Evolutionary conservation across 2,329 filamentous ascomycete species (phyloP).

Genomic region (Aspergillus novofumigatus): DNA sequence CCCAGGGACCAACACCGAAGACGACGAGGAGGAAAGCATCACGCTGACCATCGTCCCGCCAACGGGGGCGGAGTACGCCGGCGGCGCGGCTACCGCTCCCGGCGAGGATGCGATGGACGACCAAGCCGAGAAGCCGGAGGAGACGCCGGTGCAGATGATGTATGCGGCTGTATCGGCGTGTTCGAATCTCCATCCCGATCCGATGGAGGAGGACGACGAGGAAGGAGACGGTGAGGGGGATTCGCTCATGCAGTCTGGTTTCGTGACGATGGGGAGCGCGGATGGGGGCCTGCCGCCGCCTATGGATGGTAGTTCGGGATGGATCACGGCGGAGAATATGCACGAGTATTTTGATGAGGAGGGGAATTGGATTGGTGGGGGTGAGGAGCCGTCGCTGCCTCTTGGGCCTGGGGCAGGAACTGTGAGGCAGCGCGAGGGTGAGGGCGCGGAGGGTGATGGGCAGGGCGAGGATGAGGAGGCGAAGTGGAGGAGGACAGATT

Average conservation of each 20-base stretch:
- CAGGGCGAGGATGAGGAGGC: conserved; percentile 41
- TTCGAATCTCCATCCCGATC: conserved; percentile 47
- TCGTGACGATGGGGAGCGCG: conserved; percentile 32
- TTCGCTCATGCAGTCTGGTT: conserved; percentile 33
- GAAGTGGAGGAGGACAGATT: conserved; percentile 53
- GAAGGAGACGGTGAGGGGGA: conserved; percentile 30
- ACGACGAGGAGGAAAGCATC: conserved; percentile 40
- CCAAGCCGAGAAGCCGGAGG: conserved; percentile 30
- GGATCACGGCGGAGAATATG: conserved; percentile 85
- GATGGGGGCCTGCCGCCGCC: conserved; percentile 43
- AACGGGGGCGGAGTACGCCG: conserved; percentile 9
- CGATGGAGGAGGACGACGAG: conserved; percentile 32
- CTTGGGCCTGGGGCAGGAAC: conserved; percentile 60
- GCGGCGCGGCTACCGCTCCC: conserved; percentile 16
- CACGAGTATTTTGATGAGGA: conserved; percentile 76
- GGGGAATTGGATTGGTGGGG: conserved; percentile 67
- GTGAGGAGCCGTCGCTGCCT: conserved; percentile 36
- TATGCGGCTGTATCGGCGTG: conserved; percentile 46
- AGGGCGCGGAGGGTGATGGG: conserved; percentile 37
- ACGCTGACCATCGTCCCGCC: conserved; percentile 43
- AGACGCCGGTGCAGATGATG: conserved; percentile 39
- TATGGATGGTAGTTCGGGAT: conserved; percentile 47
- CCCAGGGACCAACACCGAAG: conserved; percentile 25
- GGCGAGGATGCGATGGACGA: conserved; percentile 23
- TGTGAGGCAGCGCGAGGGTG: conserved; percentile 54